Evolutionary conservation across 352 stramenopile genomes (phyloP).

Genomic region (Saprolegnia parasitica): DNA sequence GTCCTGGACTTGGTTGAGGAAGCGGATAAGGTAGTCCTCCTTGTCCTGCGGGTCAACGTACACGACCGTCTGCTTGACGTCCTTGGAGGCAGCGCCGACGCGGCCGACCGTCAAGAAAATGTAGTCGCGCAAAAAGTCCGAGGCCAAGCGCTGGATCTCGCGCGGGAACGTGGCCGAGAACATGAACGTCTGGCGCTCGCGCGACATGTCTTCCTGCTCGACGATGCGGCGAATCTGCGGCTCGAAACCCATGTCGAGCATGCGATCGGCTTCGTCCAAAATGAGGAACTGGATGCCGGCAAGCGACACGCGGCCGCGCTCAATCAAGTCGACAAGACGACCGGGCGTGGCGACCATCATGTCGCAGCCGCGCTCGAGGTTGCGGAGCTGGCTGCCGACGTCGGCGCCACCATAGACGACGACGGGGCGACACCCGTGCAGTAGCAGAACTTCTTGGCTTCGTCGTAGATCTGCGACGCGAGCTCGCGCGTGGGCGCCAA

Average conservation of each 20-base stretch:
- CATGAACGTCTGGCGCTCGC: conserved; percentile 98
- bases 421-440: conserved; percentile 91
- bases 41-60: conserved; percentile 98
- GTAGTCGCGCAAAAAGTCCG: conserved; percentile 98
- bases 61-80: conserved; percentile 97
- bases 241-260: conserved; percentile 99
- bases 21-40: conserved; percentile 93
- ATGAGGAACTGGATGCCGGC: conserved; percentile 91
- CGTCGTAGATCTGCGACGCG: conserved; percentile 94
- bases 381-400: conserved; percentile 79
- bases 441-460: conserved; percentile 96
- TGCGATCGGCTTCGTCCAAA: conserved; percentile 99
- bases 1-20: conserved; percentile 90
- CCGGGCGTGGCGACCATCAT: conserved; percentile 97
- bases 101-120: conserved; percentile 99
- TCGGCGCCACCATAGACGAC: conserved; percentile 94
- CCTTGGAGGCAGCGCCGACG: conserved; percentile 95
- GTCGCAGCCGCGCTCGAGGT: conserved; percentile 91
- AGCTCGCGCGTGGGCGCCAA: conserved; percentile 94
- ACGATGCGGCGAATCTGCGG: conserved; percentile 98
- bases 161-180: conserved; percentile 99
- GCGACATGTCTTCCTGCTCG: conserved; percentile 96
- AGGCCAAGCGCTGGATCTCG: conserved; percentile 94
- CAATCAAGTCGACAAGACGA: conserved; percentile 95
- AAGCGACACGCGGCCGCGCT: conserved; percentile 90